phyloP scores from a whole-genome alignment of 805 yeast species.

The Metschnikowia gruessii region DNA sequence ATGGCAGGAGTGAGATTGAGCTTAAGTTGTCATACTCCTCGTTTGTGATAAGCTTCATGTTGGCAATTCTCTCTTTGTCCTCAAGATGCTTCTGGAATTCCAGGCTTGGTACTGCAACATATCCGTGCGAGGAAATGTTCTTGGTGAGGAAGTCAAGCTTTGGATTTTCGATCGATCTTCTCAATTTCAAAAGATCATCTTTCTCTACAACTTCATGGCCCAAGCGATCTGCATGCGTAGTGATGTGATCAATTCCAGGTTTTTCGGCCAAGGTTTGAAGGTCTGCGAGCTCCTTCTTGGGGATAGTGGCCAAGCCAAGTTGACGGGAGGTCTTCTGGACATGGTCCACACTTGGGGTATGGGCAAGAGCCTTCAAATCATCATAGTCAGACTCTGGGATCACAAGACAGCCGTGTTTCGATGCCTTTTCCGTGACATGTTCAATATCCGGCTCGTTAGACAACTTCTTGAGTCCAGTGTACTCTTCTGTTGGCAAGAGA shows the following conservation, averaged over 20 bases:
- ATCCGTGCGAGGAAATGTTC: conserved; percentile 17
- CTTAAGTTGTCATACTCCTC: conserved; percentile 20
- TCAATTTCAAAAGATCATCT: conserved; percentile 16
- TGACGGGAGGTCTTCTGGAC: conserved; percentile 10
- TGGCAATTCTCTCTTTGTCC: conserved; percentile 28
- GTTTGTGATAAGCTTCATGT: conserved; percentile 21
- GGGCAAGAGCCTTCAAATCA: conserved; percentile 11
- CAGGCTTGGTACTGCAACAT: conserved; percentile 20
- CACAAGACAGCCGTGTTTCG: conserved; percentile 8
- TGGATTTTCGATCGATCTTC: conserved; percentile 22
- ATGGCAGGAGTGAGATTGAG: conserved; percentile 9
- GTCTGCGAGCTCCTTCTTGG: conserved; percentile 4
- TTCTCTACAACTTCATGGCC: conserved; percentile 20
- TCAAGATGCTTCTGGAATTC: conserved; percentile 25
- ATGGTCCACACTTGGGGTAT: conserved; percentile 11
- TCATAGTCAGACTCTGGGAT: conserved; percentile 9
- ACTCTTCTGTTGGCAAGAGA: conserved; percentile 15
- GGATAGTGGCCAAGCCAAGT: conserved; percentile 6
- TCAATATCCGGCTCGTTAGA: conserved; percentile 12
- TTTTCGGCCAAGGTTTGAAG: conserved; percentile 15
- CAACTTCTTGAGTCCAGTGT: conserved; percentile 4
- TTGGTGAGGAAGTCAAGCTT: conserved; percentile 17
- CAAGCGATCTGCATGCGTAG: conserved; percentile 20
- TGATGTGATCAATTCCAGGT: conserved; percentile 28
- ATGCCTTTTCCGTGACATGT: conserved; percentile 9